Evolutionary conservation across 768 basidiomycete genomes (phyloP).

Genomic region (Pleurotus tuber-regium): DNA sequence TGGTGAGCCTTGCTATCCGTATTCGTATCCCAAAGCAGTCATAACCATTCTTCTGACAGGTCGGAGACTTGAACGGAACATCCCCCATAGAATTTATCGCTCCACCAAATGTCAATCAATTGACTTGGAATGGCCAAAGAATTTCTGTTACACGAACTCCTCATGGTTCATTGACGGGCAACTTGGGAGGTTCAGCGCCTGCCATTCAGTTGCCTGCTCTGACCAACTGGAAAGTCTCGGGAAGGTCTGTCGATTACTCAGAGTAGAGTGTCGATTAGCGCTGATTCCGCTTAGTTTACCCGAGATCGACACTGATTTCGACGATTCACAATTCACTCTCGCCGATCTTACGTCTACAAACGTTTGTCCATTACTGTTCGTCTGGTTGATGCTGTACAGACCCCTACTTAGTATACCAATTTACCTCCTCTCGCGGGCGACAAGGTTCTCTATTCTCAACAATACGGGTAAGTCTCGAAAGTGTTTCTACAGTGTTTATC

Average conservation of each 20-base stretch:
- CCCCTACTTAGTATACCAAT: slow-evolving; percentile 41
- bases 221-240: slow-evolving; percentile 43
- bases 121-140: slow-evolving; percentile 40
- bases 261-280: neutral
- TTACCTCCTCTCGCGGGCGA: slow-evolving; percentile 41
- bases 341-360: slow-evolving; percentile 45
- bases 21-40: neutral
- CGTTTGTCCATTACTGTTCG: slow-evolving; percentile 21
- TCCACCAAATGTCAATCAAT: slow-evolving; percentile 29
- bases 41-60: slow-evolving; percentile 22
- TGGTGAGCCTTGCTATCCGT: slow-evolving; percentile 25
- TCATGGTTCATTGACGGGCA: slow-evolving; percentile 29
- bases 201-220: slow-evolving; percentile 32
- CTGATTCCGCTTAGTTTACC: slow-evolving; percentile 40
- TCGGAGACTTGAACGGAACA: slow-evolving; percentile 49
- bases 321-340: slow-evolving; percentile 45
- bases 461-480: slow-evolving; percentile 42
- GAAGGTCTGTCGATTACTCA: slow-evolving; percentile 30
- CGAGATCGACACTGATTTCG: slow-evolving; percentile 42
- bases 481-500: too few relatives aligned
- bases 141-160: slow-evolving; percentile 23
- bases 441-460: slow-evolving; percentile 47
- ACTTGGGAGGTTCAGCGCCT: slow-evolving; percentile 14
- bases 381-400: neutral
- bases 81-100: slow-evolving; percentile 43